Conservation (phyloP, 768 basidiomycete genomes). For the Boletus bicolor region DNA sequence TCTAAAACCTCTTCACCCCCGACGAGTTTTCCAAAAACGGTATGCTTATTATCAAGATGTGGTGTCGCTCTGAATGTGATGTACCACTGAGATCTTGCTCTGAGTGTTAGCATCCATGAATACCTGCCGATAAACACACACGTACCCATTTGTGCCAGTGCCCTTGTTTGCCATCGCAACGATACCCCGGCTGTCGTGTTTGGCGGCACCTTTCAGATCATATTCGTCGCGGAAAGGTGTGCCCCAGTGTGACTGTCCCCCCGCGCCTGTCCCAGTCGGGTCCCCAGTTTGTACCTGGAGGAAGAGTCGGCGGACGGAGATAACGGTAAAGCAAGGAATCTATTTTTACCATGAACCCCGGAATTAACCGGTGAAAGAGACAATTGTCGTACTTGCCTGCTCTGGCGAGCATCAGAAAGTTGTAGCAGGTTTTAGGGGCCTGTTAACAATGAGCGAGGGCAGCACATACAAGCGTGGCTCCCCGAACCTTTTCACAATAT, state of each 20-base stretch:
- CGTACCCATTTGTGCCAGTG: slow-evolving; percentile 79
- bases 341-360: slow-evolving; percentile 84
- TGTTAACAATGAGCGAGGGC: slow-evolving; percentile 27
- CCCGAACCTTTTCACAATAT: slow-evolving; percentile 77
- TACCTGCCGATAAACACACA: not conserved
- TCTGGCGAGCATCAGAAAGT: slow-evolving; percentile 91
- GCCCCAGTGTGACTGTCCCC: slow-evolving; percentile 92
- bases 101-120: not conserved
- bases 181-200: slow-evolving; percentile 80
- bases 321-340: not conserved
- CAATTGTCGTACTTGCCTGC: slow-evolving; percentile 88
- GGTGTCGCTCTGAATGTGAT: slow-evolving; percentile 81
- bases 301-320: slow-evolving; percentile 1
- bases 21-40: slow-evolving; percentile 95
- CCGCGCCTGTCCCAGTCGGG: slow-evolving; percentile 92
- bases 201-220: slow-evolving; percentile 82
- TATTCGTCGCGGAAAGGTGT: slow-evolving; percentile 95
- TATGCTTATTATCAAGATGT: slow-evolving; percentile 90
- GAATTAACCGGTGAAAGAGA: slow-evolving; percentile 89
- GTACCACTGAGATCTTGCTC: slow-evolving; percentile 83
- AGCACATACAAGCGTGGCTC: not conserved
- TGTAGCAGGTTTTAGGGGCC: slow-evolving; percentile 99
- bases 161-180: slow-evolving; percentile 98
- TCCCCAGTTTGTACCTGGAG: slow-evolving; percentile 94
- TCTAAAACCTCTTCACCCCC: slow-evolving; percentile 91